phyloP scores from a whole-genome alignment of 106 monocot genomes.

The Agapanthus africanus region DNA sequence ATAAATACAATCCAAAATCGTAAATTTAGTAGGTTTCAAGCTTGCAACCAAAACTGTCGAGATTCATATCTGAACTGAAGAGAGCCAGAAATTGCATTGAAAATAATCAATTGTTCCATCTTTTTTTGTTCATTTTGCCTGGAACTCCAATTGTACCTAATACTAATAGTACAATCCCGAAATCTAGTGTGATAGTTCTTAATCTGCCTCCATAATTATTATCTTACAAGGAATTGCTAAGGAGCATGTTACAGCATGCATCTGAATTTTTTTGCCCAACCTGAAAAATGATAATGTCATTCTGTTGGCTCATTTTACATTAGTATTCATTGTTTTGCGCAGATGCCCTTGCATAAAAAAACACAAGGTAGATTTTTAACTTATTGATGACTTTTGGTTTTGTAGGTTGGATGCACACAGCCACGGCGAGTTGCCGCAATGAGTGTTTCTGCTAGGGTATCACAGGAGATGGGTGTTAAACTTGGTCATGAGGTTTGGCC shows the following conservation, averaged over 20 bases:
- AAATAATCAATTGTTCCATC: no score
- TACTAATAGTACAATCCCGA: no score
- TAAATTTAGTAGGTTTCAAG: no score
- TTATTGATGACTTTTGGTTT: constrained; percentile 9
- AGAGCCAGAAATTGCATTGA: no score
- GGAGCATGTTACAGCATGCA: neutral
- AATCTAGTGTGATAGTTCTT: no score
- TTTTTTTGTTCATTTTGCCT: no score
- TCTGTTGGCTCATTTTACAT: neutral
- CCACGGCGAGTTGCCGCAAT: constrained; percentile 92
- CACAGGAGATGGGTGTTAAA: constrained; percentile 92
- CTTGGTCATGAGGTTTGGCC: constrained; percentile 73
- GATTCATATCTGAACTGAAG: no score
- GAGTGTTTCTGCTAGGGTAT: constrained; percentile 86
- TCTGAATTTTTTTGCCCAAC: neutral
- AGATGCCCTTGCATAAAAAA: neutral
- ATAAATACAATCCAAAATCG: no score
- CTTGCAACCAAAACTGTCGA: no score
- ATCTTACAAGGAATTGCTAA: no score
- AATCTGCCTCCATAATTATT: no score
- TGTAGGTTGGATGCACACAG: constrained; percentile 83
- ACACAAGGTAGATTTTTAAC: neutral
- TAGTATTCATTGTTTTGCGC: neutral
- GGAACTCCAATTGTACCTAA: no score
- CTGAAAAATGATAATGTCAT: neutral